A percentile compares a stretch with the other conserved stretches of the same genome.
These are phyloP conservation scores for Cantharellus cinnabarinus DNA, from an alignment of 768 basidiomycete species.

Conservation along the genomic window DNA sequence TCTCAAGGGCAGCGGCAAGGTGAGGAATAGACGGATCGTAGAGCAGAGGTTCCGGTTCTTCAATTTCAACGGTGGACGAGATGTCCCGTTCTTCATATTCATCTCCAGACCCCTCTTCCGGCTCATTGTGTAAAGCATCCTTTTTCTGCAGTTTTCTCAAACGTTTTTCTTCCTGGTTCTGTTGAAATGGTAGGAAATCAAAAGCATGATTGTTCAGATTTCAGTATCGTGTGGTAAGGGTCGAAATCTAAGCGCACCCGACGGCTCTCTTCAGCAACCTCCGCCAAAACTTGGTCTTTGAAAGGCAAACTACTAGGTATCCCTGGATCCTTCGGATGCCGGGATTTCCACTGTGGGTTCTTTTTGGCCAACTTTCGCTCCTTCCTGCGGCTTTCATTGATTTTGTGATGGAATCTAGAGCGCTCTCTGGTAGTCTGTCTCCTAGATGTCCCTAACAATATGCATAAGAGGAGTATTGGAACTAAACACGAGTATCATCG, in stretches of 20 bases:
- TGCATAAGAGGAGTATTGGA: neutral
- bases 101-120: constrained; percentile 9
- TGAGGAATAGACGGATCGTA: constrained; percentile 43
- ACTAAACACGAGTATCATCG: constrained; percentile 4
- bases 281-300: constrained; percentile 86
- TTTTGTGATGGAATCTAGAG: constrained; percentile 52
- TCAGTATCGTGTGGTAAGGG: neutral
- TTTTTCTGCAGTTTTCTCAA: neutral
- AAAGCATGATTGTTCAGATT: too few species aligned
- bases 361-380: constrained; percentile 52
- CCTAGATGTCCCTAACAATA: constrained; percentile 54
- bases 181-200: neutral
- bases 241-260: constrained; percentile 25
- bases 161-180: constrained; percentile 55
- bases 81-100: constrained; percentile 10
- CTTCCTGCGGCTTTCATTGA: constrained; percentile 59
- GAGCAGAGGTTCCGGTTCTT: constrained; percentile 36
- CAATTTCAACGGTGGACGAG: neutral
- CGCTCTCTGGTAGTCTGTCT: constrained; percentile 54
- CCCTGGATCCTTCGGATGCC: constrained; percentile 74
- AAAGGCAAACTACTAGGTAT: constrained; percentile 86
- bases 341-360: constrained; percentile 73
- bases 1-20: constrained; percentile 45
- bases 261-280: constrained; percentile 65
- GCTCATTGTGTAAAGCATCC: neutral